Evolutionary conservation across 345 rosid species (phyloP), one percentile per base, ranked within the genome.

Genomic region (Brassica cretica): DNA sequence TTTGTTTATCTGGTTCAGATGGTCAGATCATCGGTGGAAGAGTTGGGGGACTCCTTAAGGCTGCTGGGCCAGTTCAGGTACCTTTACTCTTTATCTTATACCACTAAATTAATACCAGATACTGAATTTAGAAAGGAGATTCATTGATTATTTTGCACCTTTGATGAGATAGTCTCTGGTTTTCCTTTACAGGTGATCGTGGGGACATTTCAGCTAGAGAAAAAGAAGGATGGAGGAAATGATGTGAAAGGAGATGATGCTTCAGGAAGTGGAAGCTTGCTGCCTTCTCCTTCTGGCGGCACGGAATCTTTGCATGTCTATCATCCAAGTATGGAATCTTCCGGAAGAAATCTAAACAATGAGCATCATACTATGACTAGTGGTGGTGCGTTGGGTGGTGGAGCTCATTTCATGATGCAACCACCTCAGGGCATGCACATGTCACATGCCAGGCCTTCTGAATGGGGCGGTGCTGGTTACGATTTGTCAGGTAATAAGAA

Each of bases 41-140:
- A 69, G 89, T 94, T 80, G 90, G 91, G 14, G 98, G 97, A 64
- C 87, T 87, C 41, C 85, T 94, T 66, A 88, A 82, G 49, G 98
- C 98, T 72, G 91, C 91, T 5, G 94, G 99, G 44, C 95, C 97
- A 27, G 98, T 94, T 44, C 95, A 94, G 97, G 98, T 94, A 72
- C 5, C 39, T 70, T 39, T 69, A 39, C 33, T 72, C 73, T 64
- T 64, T 12, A 0, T 72, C 63, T 1, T 65, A 3, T 2, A 2
- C 64, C 15, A 8, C 5, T 51, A 41, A 10, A 11, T 32, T 24
- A 9, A 10, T 15, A 21, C 16, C 65, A 29, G 30, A 33, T 2
- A 12, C 27, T 16, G 59, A 49, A 18, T 25, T 18, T n/a, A 37
- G 32, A 29, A n/a, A 27, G 11, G 18, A 14, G 8, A 58, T 37